Evolutionary conservation across 2,329 filamentous ascomycete species (phyloP).

Genomic region (Lachnellula cervina): DNA sequence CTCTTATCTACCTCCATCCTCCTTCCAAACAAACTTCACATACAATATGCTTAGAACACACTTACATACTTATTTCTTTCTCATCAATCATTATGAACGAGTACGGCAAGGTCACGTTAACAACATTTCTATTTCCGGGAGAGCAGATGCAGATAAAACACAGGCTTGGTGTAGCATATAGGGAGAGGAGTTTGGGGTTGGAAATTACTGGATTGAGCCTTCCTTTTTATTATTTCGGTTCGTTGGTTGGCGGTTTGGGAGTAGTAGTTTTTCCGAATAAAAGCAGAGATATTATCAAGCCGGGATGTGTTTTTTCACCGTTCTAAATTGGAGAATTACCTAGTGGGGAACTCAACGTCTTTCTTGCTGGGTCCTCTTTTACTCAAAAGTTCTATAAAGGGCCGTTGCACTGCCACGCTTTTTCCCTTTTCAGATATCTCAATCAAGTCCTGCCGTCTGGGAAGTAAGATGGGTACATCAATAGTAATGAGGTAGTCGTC

Average conservation of each 20-base stretch:
- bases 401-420: no score
- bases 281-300: background rate
- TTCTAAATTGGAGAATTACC: background rate
- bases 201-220: background rate
- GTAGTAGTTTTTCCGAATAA: background rate
- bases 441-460: no score
- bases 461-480: no score
- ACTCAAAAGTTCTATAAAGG: no score
- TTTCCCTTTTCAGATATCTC: no score
- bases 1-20: slow-evolving; percentile 9
- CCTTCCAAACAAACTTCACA: background rate
- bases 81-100: background rate
- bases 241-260: background rate
- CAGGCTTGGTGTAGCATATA: background rate
- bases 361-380: no score
- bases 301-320: background rate
- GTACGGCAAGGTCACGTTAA: background rate
- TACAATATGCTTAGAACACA: background rate
- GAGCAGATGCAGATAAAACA: background rate
- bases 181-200: background rate
- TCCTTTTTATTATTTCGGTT: background rate
- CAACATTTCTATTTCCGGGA: background rate
- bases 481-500: no score
- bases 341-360: no score
- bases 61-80: background rate